phyloP scores from a whole-genome alignment of 441 rosid species.

The Syzygium malaccense region DNA sequence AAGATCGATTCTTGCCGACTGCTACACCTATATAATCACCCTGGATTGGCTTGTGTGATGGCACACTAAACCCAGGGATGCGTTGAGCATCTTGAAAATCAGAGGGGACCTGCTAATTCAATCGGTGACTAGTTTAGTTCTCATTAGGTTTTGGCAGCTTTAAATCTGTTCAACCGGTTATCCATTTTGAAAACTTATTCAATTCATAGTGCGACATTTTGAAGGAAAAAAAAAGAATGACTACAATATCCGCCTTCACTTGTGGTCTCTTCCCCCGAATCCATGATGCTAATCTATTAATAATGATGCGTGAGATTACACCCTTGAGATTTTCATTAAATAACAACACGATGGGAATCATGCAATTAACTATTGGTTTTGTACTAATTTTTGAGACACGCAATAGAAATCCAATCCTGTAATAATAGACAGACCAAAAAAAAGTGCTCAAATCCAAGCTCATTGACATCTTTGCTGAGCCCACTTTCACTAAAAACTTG shows the following conservation, averaged over 20 bases:
- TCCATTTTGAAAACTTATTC: neutral
- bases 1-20: neutral
- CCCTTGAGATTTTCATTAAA: neutral
- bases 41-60: neutral
- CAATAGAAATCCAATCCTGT: neutral
- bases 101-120: neutral
- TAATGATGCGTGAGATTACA: neutral
- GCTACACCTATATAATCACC: neutral
- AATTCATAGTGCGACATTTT: neutral
- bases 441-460: neutral
- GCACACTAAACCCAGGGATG: neutral
- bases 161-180: neutral
- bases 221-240: neutral
- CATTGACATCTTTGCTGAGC: neutral
- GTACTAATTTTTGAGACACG: neutral
- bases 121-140: neutral
- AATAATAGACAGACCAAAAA: neutral
- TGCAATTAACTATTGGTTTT: neutral
- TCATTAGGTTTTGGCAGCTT: neutral
- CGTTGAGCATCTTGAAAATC: neutral
- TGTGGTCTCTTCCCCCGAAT: neutral
- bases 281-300: neutral
- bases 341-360: neutral
- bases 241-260: neutral
- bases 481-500: neutral